Evolutionary conservation across 2,329 filamentous ascomycete genomes (phyloP), one percentile per base, ranked within the genome.

Genomic region (Lasiodiplodia hormozganensis): DNA sequence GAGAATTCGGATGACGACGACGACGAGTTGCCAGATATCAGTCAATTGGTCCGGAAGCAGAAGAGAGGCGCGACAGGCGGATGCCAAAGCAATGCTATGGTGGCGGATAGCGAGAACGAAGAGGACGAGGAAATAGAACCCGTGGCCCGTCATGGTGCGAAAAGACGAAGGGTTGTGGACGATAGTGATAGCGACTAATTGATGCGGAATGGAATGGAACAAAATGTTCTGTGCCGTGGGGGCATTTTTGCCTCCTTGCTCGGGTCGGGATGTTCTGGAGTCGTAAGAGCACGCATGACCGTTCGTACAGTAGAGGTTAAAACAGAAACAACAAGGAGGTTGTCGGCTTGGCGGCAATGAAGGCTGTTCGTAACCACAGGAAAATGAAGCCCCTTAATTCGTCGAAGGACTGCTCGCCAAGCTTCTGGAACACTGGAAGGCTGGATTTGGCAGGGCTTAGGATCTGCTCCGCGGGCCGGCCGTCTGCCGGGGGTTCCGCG

Each of bases 1-100:
- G 57, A 49, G 8, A 58, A 57, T 25, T 34, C 38, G 14, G 67
- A 62, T 11, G 66, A 34, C 6, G 31, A 34, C 7, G 31, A 67
- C 43, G 54, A 65, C 31, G 67, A 68, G 7, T 52, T 68, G 40
- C 67, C 67, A 14, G 58, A 68, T n/a, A 49, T 68, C 28, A 40
- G 58, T 34, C n/a, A 62, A 25, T 21, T 68, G 52, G 25, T 64
- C 14, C 40, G 38, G 8, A 62, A 49, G 40, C 49, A 52, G 51
- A 65, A 34, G 16, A 21, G 52, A 16, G 21, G n/a, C 12, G 28
- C 14, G 67, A 31, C 52, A 34, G 51, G 21, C 4, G 2, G n/a
- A 12, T 11, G 23, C 21, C 4, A 6, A 16, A 49, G 34, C 66
- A 43, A 53, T 38, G 10, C 40, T 16, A n/a, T 52, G 52, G 16